Conservation (phyloP, 352 stramenopile genomes). For the Phytophthora quininea region DNA sequence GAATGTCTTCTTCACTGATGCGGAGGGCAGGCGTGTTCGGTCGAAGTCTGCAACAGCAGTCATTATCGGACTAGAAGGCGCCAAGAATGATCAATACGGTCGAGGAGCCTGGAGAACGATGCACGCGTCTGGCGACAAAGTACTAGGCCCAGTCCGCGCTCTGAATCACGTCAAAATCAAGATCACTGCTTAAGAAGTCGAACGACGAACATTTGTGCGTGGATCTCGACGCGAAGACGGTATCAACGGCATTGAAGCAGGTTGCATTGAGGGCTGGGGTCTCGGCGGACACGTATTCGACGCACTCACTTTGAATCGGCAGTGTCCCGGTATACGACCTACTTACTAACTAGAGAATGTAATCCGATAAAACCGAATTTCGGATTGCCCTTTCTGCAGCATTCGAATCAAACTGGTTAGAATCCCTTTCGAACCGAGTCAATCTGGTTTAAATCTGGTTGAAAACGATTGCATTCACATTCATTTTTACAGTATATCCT, state of each 20-base stretch:
- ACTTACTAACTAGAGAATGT: no score
- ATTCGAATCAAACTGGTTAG: no score
- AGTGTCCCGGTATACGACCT: no score
- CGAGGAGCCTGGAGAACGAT: constrained; percentile 28
- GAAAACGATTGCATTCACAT: no score
- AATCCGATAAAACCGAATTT: no score
- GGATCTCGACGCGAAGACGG: not conserved
- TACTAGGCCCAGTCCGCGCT: constrained; percentile 15
- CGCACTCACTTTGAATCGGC: constrained; percentile 23
- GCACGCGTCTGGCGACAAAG: constrained; percentile 15
- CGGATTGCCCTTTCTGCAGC: no score
- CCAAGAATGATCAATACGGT: constrained; percentile 35
- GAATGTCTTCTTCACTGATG: constrained; percentile 22
- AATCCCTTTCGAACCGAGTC: no score
- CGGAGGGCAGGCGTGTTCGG: not conserved
- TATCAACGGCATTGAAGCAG: constrained; percentile 1
- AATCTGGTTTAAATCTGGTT: no score
- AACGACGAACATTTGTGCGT: not conserved
- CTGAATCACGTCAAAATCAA: constrained; percentile 9
- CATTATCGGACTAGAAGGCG: constrained; percentile 17
- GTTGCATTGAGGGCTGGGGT: constrained; percentile 1
- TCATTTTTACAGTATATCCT: no score
- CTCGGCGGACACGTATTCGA: constrained; percentile 5
- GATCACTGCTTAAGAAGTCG: not conserved
- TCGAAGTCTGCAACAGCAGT: constrained; percentile 8